Base-by-base conservation (phyloP, 2,329 filamentous ascomycete genomes). In the Eutypa lata region DNA sequence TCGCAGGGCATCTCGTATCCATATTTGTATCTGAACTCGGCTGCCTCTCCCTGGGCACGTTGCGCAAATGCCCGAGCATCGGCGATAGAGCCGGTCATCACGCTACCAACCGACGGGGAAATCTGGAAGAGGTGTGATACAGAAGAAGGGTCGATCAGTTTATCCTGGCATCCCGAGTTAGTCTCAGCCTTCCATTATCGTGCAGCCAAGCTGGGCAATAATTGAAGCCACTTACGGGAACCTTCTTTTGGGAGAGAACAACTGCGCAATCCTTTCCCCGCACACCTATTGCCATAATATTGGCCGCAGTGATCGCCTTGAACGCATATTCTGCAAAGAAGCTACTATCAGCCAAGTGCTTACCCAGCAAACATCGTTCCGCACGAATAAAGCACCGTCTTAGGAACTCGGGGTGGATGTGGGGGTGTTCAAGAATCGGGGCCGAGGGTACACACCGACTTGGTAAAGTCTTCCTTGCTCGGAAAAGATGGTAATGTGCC, bases 1-100 rank as follows among this genome's bases (percentile, higher is more conserved):
- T 99, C 94, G 73, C 91, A 96, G 55, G 94, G 94, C 94, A 99
- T 99, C 81, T 99, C 94, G 75, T 99, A 99, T 68, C 94, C 94
- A 71, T 86, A 96, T 78, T 97, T 97, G 86, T 99, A 99, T 75
- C 87, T 86, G 79, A 99, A 99, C 71, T 99, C 93, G 53, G 93
- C 93, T 62, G 94, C 94, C 77, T 99, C 94, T 65, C 90, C 90
- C 76, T 94, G 89, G 59, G 94, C 94, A 68, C 94, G 87, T 74
- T 91, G 90, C 56, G 96, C 90, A 60, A 91, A 95, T 31, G 94
- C 92, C 71, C 94, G 84, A 56, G 94, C 94, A 79, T 99, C 94
- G 65, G 94, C 93, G 73, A 99, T 97, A 61, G 94, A 97, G 50
- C 94, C 94, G 48, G 94, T 99, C 87, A 99, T 97, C 67, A 97